Evolutionary conservation across 495 filamentous ascomycete species (phyloP).

Genomic region (Podospora appendiculata): DNA sequence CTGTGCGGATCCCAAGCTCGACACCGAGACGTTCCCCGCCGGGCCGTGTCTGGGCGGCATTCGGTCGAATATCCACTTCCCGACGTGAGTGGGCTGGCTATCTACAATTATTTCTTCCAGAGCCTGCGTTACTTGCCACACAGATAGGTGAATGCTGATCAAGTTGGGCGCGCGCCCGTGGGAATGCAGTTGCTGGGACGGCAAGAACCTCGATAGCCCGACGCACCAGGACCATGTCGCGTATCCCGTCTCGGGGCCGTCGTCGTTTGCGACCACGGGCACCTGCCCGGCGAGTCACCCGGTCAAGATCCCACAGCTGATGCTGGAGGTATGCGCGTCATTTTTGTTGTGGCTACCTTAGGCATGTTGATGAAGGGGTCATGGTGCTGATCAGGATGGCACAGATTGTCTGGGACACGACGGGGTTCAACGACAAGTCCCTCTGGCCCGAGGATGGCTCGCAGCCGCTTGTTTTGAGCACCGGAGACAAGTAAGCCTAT

Average conservation of each 20-base stretch:
- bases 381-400: too few species aligned
- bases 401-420: constrained; percentile 8
- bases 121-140: too few species aligned
- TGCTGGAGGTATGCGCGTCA: constrained; percentile 5
- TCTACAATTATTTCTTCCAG: too few species aligned
- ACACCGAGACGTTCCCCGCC: constrained; percentile 17
- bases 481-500: constrained; percentile 31
- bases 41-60: constrained; percentile 26
- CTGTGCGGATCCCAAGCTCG: neutral
- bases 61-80: constrained; percentile 24
- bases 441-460: constrained; percentile 31
- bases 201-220: constrained; percentile 22
- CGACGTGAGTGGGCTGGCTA: constrained; percentile 1
- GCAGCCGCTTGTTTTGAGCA: constrained; percentile 39
- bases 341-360: too few species aligned
- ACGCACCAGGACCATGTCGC: constrained; percentile 34
- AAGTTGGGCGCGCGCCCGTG: too few species aligned
- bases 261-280: constrained; percentile 4
- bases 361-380: too few species aligned
- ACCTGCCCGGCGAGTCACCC: constrained; percentile 15
- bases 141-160: too few species aligned
- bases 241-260: constrained; percentile 13
- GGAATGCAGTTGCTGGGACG: constrained; percentile 18
- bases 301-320: constrained; percentile 18
- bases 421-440: constrained; percentile 27